Base-by-base conservation (phyloP, 768 basidiomycete species). In the Pholiota microspora region DNA sequence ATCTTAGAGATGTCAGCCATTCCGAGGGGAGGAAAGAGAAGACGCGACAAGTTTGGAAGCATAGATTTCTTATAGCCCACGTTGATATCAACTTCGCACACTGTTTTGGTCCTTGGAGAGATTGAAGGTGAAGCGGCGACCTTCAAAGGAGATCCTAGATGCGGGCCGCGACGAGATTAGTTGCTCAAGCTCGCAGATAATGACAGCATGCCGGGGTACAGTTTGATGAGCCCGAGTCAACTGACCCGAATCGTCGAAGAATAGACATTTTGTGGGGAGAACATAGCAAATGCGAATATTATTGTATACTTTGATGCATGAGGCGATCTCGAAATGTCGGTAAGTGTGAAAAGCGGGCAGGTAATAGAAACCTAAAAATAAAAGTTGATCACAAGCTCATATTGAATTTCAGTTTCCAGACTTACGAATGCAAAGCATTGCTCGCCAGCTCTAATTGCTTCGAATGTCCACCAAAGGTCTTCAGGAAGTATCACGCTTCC, bases 221-320 rank as follows among this genome's bases (percentile, higher is more conserved):
- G 12, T 44, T 15, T 51, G 40, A 42, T 6, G 38, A 29, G 38
- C 25, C 15, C 38, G 29, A 42, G 51, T 51, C 51, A 51, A 42
- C 28, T 51, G 38, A 18, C 40, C 38, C 42, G 3, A 38, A 32
- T 16, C 31, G 25, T 42, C 9, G 16, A 25, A 16, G 25, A 28
- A 10, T 18, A 23, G 40, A 42, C 38, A 44, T 28, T 16, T 18
- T 51, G 50, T 51, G 51, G 54, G 54, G 47, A 34, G 48, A 44
- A 34, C 21, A 32, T 44, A 32, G 29, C 45, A 31, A 34, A 34
- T 29, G 21, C 7, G 36, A 44, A 18, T 27, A 34, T 4, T 10
- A 16, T 42, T 18, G 40, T 28, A 13, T 16, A 44, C 15, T 42
- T 23, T 35, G 23, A 18, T 25, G 16, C 51, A 44, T 32, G 24